These are phyloP conservation scores for Pseudogymnoascus sp. DNA, from an alignment of 2,329 filamentous ascomycete genomes.

Conservation along the genomic window DNA sequence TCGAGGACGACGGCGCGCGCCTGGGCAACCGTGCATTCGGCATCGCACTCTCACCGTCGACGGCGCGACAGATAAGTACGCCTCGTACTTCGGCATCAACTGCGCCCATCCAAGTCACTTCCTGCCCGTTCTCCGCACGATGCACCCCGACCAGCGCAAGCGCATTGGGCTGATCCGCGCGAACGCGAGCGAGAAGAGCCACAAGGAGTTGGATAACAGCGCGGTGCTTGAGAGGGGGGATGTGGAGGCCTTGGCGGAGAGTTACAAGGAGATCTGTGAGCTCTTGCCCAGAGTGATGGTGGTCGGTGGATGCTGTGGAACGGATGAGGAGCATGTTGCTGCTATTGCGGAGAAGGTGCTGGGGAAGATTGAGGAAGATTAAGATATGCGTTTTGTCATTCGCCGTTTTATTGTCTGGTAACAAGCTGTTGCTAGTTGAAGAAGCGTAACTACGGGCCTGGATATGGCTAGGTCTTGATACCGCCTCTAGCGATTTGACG, in stretches of 20 bases:
- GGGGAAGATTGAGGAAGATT: not conserved
- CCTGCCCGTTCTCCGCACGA: not conserved
- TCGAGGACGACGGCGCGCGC: not conserved
- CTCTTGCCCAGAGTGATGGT: slow-evolving; percentile 13
- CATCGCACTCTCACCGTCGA: not conserved
- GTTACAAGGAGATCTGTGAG: not conserved
- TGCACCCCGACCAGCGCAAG: not conserved
- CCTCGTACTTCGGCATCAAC: not conserved
- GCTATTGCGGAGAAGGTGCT: slow-evolving; percentile 11
- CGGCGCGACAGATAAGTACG: not conserved
- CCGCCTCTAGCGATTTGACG: not conserved
- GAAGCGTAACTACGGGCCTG: not conserved
- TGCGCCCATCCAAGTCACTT: slow-evolving; percentile 3
- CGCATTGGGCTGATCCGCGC: not conserved
- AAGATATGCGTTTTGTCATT: not conserved
- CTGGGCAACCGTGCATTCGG: not conserved
- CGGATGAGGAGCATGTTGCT: slow-evolving; percentile 15
- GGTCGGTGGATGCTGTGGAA: slow-evolving; percentile 15
- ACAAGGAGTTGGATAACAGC: not conserved
- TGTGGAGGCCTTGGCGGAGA: not conserved
- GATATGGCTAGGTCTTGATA: not conserved
- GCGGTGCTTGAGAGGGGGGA: not conserved
- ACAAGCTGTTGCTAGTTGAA: slow-evolving; percentile 5
- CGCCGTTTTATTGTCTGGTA: not conserved
- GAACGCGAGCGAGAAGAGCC: not conserved